A percentile compares a stretch with the other conserved stretches of the same genome.
Conservation (phyloP, 192 early-diverging fungal species). For the Gryganskiella cystojenkinii region DNA sequence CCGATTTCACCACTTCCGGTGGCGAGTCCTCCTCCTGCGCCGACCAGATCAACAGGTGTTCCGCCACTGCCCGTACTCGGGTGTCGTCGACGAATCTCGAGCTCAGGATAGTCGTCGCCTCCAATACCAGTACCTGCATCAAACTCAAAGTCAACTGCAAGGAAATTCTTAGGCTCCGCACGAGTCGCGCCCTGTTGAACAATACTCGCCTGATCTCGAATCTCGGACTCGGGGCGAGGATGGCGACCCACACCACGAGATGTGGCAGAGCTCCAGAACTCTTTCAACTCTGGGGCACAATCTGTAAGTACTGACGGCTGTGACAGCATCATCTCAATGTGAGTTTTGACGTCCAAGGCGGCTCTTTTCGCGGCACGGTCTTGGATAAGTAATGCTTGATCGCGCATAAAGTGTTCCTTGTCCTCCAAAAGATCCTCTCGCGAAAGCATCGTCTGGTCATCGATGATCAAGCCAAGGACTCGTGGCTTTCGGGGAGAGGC, state of each 20-base stretch:
- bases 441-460: constrained; percentile 17
- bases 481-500: not conserved
- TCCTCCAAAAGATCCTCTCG: not conserved
- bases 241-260: not conserved
- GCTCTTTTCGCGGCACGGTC: constrained; percentile 8
- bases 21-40: not conserved
- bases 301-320: constrained; percentile 7
- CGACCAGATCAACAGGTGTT: constrained; percentile 6
- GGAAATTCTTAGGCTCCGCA: not conserved
- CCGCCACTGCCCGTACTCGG: not conserved
- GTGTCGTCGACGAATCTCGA: constrained; percentile 16
- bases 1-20: not conserved
- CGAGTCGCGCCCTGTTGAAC: not conserved
- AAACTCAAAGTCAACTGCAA: too few relatives aligned
- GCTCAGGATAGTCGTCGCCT: not conserved
- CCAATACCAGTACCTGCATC: not conserved
- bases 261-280: constrained; percentile 22
- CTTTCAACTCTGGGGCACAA: constrained; percentile 3
- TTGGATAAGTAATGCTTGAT: constrained; percentile 10
- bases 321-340: constrained; percentile 7
- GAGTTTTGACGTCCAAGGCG: not conserved
- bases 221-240: not conserved
- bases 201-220: not conserved
- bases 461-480: not conserved
- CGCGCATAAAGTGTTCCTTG: not conserved